Evolutionary conservation across 352 stramenopile species (phyloP), one percentile per base, ranked within the genome.

Genomic region (Phytopythium cucurbitacearum): DNA sequence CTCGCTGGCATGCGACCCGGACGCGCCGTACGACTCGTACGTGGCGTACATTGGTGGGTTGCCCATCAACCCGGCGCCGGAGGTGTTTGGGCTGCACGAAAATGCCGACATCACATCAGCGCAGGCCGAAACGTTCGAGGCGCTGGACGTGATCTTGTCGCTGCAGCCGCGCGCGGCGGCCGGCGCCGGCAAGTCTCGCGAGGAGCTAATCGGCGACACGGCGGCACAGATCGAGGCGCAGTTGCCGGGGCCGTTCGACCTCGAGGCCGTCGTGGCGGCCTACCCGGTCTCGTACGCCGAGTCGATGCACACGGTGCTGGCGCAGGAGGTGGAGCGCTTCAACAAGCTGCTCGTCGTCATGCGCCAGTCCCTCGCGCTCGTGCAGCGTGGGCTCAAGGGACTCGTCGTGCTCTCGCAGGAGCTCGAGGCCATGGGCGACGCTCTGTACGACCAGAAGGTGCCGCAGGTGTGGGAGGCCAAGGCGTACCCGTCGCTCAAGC

Each of bases 241-340:
- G 35, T 40, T 95, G 1, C 84, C 82, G 1, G 46, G 46, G 0
- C 53, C 75, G n/a, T 93, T 93, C 42, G 80, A 94, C 40, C 67
- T 94, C 3, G 85, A 95, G 42, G 69, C 84, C 38, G 85, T 91
- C 13, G 80, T 80, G 37, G 62, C 85, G 9, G 76, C 76, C 41
- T 98, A 97, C 63, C 94, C 94, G 0, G 86, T 98, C 6, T 62
- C 73, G 50, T 98, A 98, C 69, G 61, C 85, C 11, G 91, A 98
- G 62, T 97, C 87, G 3, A 98, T 98, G 93, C 98, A 98, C 73
- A 98, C 92, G 1, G 93, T 98, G 21, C 60, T 98, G 3, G 90
- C 87, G 3, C 85, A 95, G 41, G 85, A 95, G 48, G 79, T 90
- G 1, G 75, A 92, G 62, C 80, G 85, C 10, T 95, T 89, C 56